Evolutionary conservation across 768 basidiomycete genomes (phyloP), one percentile per base, ranked within the genome.

Genomic region (Suillus alpinus): DNA sequence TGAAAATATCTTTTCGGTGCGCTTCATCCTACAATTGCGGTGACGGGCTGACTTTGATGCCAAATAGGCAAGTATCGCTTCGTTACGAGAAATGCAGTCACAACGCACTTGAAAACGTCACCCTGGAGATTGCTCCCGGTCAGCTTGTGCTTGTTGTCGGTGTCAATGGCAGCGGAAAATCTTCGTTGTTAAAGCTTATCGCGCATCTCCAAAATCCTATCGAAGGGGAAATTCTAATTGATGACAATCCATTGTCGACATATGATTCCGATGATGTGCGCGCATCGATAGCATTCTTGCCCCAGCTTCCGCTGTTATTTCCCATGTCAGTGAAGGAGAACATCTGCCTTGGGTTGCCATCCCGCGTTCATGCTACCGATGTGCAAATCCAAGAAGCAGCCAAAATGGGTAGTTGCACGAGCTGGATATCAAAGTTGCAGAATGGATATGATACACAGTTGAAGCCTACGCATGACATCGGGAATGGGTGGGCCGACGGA

Each of bases 261-360:
- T 85, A 83, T 41, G 68, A 72, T 10, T 60, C 75, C 0, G 64
- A 68, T 6, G 76, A 80, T 37, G 68, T 86, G 3, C 81, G 81
- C 18, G 68, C 67, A 0, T 73, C 82, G 1, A 81, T 79, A 34
- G 75, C 80, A 0, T 74, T 81, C 29, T 77, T 86, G 18, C 78
- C 80, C 0, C 85, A 86, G 60, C 80, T 81, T 7, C 81, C 80
- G 32, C 63, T 71, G 2, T 62, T 85, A 9, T 86, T 78, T 59
- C 85, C 84, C 0, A 64, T 84, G 1, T 77, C 78, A 0, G 67
- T 85, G 2, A 64, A 68, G 14, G 80, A 80, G 46, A 81, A 81
- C 62, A 78, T 81, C 29, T 70, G 73, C 20, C 62, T 77, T 8
- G 72, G 76, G 4, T 60, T 70, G 16, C 59, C 65, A 10, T 58